Evolutionary conservation across 495 filamentous ascomycete species (phyloP).

Genomic region (Hyaloscypha hepaticicola): DNA sequence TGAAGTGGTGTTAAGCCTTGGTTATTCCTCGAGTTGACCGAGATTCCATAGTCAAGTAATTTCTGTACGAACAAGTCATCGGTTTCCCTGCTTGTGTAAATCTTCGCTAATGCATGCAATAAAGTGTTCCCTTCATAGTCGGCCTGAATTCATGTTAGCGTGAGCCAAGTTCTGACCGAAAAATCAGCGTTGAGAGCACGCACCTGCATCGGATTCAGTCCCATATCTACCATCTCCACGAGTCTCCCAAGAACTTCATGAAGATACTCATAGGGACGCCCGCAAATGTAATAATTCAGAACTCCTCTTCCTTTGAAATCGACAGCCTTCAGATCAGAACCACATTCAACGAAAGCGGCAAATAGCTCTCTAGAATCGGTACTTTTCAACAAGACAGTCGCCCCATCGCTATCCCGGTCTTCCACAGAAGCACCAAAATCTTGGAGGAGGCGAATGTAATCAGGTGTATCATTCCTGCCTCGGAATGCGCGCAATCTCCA

Average conservation of each 20-base stretch:
- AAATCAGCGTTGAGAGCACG: neutral
- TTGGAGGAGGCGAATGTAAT: neutral
- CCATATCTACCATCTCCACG: conserved; percentile 3
- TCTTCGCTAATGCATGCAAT: neutral
- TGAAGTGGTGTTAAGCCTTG: conserved; percentile 23
- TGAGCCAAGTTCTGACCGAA: neutral
- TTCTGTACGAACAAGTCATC: conserved; percentile 9
- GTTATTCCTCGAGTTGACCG: conserved; percentile 26
- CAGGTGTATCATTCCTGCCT: neutral
- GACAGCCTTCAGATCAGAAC: conserved; percentile 14
- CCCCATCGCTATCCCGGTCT: conserved; percentile 24
- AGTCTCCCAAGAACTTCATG: conserved; percentile 4
- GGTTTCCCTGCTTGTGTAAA: neutral
- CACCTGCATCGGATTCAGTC: conserved; percentile 15
- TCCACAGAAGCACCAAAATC: conserved; percentile 27
- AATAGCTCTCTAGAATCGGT: neutral
- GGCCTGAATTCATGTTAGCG: neutral
- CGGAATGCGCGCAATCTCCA: neutral
- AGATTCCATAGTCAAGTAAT: conserved; percentile 17
- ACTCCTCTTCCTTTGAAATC: conserved; percentile 13
- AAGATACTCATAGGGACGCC: neutral
- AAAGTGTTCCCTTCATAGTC: conserved; percentile 22
- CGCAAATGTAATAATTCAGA: conserved; percentile 12
- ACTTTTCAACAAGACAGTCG: conserved; percentile 22
- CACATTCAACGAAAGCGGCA: conserved; percentile 19